Evolutionary conservation across 2,329 filamentous ascomycete genomes (phyloP).

Genomic region (Plectosphaerella sp.): DNA sequence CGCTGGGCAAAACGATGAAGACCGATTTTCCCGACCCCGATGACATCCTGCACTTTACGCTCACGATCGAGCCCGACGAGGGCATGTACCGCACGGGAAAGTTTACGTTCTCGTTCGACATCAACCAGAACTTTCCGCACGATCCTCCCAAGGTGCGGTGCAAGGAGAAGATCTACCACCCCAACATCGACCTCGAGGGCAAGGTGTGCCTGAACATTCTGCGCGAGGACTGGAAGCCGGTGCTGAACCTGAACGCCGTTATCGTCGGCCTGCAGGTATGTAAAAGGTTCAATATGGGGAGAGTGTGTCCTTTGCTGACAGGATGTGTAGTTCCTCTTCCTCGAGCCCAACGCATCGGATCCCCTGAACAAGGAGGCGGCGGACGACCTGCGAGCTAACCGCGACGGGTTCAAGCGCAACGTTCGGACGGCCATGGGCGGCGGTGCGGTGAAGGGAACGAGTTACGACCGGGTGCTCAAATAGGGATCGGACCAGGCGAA

Average conservation of each 20-base stretch:
- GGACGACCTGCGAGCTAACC: slow-evolving; percentile 80
- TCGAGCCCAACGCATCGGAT: slow-evolving; percentile 94
- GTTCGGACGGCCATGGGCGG: slow-evolving; percentile 81
- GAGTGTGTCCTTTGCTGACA: slow-evolving; percentile 14
- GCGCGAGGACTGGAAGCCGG: slow-evolving; percentile 98
- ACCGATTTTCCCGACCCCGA: slow-evolving; percentile 78
- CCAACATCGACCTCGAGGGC: slow-evolving; percentile 95
- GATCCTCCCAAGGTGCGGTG: slow-evolving; percentile 97
- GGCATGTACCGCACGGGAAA: slow-evolving; percentile 80
- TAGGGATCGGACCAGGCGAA: slow-evolving; percentile 24
- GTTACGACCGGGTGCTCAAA: slow-evolving; percentile 76
- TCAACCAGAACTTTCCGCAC: slow-evolving; percentile 94
- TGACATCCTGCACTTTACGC: slow-evolving; percentile 79
- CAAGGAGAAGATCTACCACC: slow-evolving; percentile 97
- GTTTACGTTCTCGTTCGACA: slow-evolving; percentile 87
- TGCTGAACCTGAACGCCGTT: slow-evolving; percentile 92
- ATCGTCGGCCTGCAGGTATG: slow-evolving; percentile 86
- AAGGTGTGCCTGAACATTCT: slow-evolving; percentile 98
- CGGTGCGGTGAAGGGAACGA: slow-evolving; percentile 65
- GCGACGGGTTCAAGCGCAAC: slow-evolving; percentile 88
- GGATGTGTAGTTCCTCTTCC: slow-evolving; percentile 75
- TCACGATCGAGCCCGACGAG: slow-evolving; percentile 82
- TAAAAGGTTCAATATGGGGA: neutral
- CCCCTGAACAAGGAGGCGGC: slow-evolving; percentile 98
- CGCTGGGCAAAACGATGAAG: slow-evolving; percentile 74